Conservation (phyloP, 371 early-diverging fungal genomes). For the Mucor velutinosus region DNA sequence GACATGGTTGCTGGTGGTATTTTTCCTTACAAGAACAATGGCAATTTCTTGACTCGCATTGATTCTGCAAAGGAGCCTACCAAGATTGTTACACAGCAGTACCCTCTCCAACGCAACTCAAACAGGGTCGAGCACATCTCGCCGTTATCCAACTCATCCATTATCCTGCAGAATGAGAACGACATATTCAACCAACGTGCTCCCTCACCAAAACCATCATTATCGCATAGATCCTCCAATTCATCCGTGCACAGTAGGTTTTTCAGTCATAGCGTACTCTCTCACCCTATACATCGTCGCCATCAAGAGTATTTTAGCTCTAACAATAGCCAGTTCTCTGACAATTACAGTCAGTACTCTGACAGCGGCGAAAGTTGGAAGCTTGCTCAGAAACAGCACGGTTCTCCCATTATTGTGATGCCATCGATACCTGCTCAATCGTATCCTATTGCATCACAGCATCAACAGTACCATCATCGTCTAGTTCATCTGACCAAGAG, state of each 20-base stretch:
- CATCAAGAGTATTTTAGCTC: not conserved
- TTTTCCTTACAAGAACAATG: conserved; percentile 7
- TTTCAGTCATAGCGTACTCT: not conserved
- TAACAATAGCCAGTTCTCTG: not conserved
- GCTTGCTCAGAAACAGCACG: not conserved
- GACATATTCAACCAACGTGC: conserved; percentile 1
- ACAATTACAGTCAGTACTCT: not conserved
- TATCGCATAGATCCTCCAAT: not conserved
- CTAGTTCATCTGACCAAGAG: not conserved
- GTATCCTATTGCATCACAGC: not conserved
- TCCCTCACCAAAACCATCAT: not conserved
- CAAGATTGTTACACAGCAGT: not conserved
- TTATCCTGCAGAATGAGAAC: not conserved
- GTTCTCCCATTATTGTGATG: not conserved
- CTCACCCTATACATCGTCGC: not conserved
- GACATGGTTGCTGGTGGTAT: not conserved
- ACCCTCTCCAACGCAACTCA: not conserved
- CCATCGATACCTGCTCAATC: not conserved
- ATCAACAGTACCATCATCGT: not conserved
- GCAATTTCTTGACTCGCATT: not conserved
- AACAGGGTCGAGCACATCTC: conserved; percentile 9
- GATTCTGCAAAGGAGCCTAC: not conserved
- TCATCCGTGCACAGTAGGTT: not conserved
- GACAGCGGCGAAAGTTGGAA: conserved; percentile 11
- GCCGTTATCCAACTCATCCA: not conserved